Conservation (phyloP, 2,329 filamentous ascomycete genomes). For the Fusarium chaquense region DNA sequence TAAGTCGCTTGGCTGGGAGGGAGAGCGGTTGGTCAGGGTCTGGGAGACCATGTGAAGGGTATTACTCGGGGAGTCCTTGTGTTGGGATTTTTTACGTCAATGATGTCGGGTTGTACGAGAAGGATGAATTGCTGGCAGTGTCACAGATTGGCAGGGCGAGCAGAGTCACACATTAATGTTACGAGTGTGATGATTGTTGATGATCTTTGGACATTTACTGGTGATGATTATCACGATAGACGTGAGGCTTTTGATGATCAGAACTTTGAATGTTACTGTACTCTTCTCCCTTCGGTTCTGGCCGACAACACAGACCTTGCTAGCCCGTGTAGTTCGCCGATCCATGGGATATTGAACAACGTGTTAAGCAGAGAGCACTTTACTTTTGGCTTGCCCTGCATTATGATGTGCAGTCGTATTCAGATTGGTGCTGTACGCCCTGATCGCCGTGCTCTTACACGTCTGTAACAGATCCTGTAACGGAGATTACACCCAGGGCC, state of each 20-base stretch:
- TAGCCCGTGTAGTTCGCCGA: neutral
- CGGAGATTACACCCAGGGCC: slow-evolving; percentile 34
- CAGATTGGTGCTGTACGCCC: slow-evolving; percentile 1
- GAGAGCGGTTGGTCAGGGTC: slow-evolving; percentile 18
- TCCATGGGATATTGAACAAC: slow-evolving; percentile 2
- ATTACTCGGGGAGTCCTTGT: slow-evolving; percentile 10
- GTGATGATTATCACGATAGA: slow-evolving; percentile 14
- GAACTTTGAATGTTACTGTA: neutral
- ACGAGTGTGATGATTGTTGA: neutral
- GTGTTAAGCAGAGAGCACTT: neutral
- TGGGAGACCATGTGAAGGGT: neutral
- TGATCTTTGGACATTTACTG: slow-evolving; percentile 1
- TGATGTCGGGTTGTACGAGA: slow-evolving; percentile 9
- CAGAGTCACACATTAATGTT: neutral
- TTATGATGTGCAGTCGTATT: slow-evolving; percentile 26
- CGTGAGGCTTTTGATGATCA: slow-evolving; percentile 32
- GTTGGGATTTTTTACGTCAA: slow-evolving; percentile 18
- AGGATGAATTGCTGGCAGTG: neutral
- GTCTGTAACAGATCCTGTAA: slow-evolving; percentile 45
- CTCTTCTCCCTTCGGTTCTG: slow-evolving; percentile 3
- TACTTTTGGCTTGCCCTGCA: slow-evolving; percentile 2
- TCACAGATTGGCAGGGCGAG: slow-evolving; percentile 17
- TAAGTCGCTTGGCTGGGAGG: slow-evolving; percentile 26
- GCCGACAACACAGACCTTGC: slow-evolving; percentile 1
- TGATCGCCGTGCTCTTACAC: slow-evolving; percentile 31